These are phyloP conservation scores for Aspergillus ostianus DNA, from an alignment of 495 filamentous ascomycete species.

Conservation along the genomic window DNA sequence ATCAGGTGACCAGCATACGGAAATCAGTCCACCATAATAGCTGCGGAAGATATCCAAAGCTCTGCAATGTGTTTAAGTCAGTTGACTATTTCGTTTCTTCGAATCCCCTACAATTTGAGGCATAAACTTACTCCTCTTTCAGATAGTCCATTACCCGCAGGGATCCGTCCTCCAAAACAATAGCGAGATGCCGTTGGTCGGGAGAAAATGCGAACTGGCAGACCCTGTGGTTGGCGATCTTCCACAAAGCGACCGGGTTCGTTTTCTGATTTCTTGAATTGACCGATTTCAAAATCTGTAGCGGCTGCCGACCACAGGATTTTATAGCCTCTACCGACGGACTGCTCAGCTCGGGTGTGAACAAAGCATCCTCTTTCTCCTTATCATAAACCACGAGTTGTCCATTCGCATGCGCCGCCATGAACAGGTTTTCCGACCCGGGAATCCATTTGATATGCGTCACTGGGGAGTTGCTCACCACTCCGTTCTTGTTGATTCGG, in stretches of 20 bases:
- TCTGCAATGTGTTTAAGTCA: constrained; percentile 37
- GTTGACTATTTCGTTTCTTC: too few relatives aligned
- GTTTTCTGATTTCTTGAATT: constrained; percentile 89
- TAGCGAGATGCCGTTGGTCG: constrained; percentile 79
- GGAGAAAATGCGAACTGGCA: constrained; percentile 89
- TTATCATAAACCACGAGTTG: constrained; percentile 96
- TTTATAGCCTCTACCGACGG: constrained; percentile 43
- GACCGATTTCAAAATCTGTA: constrained; percentile 79
- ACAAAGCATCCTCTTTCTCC: constrained; percentile 91
- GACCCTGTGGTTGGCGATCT: constrained; percentile 81
- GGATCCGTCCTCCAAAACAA: constrained; percentile 88
- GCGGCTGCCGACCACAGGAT: constrained; percentile 41
- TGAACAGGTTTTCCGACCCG: constrained; percentile 87
- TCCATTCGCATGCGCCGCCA: constrained; percentile 91
- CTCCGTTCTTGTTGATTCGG: constrained; percentile 93
- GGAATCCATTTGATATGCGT: constrained; percentile 91
- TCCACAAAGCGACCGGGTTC: constrained; percentile 91
- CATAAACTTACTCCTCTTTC: constrained; percentile 72
- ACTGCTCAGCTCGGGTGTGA: constrained; percentile 54
- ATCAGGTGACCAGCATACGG: constrained; percentile 96
- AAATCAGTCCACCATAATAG: constrained; percentile 90
- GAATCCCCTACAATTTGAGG: too few relatives aligned
- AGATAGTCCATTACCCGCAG: constrained; percentile 88
- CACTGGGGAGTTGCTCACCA: constrained; percentile 81
- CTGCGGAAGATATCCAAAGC: constrained; percentile 80